Base-by-base conservation (phyloP, 768 basidiomycete species). In the Galerina marginata region DNA sequence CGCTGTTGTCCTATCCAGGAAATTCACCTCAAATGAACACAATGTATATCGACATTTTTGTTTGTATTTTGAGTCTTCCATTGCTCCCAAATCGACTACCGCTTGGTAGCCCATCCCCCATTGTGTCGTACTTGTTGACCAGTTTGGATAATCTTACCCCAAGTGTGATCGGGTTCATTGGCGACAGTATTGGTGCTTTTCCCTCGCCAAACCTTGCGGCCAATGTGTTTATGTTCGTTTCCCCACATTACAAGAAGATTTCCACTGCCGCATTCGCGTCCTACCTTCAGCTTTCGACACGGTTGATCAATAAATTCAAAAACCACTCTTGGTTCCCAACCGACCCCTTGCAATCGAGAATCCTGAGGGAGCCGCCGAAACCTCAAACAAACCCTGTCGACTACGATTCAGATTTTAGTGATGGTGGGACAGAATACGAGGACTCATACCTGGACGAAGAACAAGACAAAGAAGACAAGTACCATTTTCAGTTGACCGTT, bases 21-120 rank as follows among this genome's bases (percentile, higher is more conserved):
- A n/a, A n/a, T n/a, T n/a, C n/a, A n/a, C n/a, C n/a, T n/a, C n/a
- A n/a, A n/a, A n/a, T n/a, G n/a, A n/a, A n/a, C n/a, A n/a, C n/a
- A n/a, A n/a, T n/a, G n/a, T n/a, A n/a, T 14, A 63, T 72, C 36
- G 67, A 72, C 15, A 66, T 91, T 26, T 64, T 91, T 54, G 68
- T 77, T 14, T 72, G 77, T 61, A 84, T 96, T 55, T 78, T 96
- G 58, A 82, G 88, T 1, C 78, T 96, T 45, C 90, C 92, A 0
- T 75, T 93, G 0, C 81, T 98, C 0, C 93, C 93, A 1, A 89
- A 92, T 72, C 89, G 86, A 9, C 77, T 91, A 46, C 90, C 86
- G 39, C 77, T 88, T 23, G 71, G 75, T 0, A 81, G 85, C 23
- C 81, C 96, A 38, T 85, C 86, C 3, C 73, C 81, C 23, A 77